A percentile compares a stretch with the other conserved stretches of the same genome.
phyloP scores from a whole-genome alignment of 192 early-diverging fungal genomes.

The Lobulomyces angularis region DNA sequence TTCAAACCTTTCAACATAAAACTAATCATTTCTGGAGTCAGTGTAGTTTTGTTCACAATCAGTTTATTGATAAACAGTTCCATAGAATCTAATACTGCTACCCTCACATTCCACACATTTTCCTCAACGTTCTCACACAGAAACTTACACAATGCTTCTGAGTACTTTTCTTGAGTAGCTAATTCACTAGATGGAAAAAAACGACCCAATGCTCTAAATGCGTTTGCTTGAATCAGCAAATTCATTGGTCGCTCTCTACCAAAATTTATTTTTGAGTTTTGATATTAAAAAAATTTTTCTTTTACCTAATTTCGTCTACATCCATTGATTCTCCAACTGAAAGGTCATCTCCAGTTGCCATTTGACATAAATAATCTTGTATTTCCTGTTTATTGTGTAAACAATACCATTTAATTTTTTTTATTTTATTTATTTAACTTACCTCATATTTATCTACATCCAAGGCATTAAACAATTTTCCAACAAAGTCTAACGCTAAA shows the following conservation, averaged over 20 bases:
- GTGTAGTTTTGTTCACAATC: background rate
- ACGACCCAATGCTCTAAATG: constrained; percentile 49
- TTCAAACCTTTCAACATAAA: no score
- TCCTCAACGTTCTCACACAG: constrained; percentile 21
- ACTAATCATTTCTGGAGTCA: no score
- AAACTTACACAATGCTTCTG: no score
- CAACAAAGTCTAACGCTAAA: constrained; percentile 53
- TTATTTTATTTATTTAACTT: no score
- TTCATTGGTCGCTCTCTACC: constrained; percentile 42
- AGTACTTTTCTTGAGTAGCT: no score
- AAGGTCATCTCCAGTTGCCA: constrained; percentile 25
- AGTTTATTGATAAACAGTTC: constrained; percentile 36
- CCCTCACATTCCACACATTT: constrained; percentile 75
- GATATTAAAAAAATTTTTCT: background rate
- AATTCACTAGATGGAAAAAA: no score
- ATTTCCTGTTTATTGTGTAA: no score
- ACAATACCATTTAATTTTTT: no score
- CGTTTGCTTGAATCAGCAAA: constrained; percentile 51
- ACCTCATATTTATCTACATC: constrained; percentile 39
- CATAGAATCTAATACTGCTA: constrained; percentile 57
- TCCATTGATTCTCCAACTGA: constrained; percentile 33
- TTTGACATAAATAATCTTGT: constrained; percentile 34
- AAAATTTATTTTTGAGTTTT: background rate
- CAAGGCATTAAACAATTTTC: constrained; percentile 43
- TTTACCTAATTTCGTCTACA: constrained; percentile 41